Conservation (phyloP, 371 early-diverging fungal species). For the Mortierella sp. region DNA sequence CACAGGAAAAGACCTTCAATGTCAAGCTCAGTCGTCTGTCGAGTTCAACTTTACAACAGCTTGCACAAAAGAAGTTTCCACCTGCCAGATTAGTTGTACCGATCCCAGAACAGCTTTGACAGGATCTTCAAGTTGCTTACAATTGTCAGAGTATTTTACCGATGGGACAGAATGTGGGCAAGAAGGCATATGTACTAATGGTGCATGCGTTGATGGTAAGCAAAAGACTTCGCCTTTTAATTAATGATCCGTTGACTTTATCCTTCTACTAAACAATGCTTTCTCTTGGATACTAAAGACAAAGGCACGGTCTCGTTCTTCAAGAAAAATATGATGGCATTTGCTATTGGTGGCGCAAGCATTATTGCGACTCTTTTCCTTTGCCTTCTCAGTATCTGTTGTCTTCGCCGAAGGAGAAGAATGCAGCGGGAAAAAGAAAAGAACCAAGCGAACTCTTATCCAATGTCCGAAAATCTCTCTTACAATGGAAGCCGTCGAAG, state of each 20-base stretch:
- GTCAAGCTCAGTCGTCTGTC: conserved; percentile 63
- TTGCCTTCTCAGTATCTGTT: conserved; percentile 30
- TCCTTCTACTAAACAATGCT: neutral
- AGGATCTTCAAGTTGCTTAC: conserved; percentile 62
- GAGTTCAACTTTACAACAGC: conserved; percentile 61
- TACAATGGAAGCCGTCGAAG: conserved; percentile 17
- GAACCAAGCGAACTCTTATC: conserved; percentile 27
- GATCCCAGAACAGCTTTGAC: conserved; percentile 4
- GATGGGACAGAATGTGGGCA: conserved; percentile 93
- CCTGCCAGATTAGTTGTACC: conserved; percentile 34
- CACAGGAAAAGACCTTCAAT: conserved; percentile 87
- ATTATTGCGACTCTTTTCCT: conserved; percentile 12
- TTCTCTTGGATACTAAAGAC: conserved; percentile 2
- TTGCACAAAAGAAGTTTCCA: conserved; percentile 66
- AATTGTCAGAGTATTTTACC: conserved; percentile 79
- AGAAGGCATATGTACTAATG: conserved; percentile 69
- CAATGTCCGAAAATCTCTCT: conserved; percentile 33
- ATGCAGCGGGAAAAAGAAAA: conserved; percentile 10
- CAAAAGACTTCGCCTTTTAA: neutral
- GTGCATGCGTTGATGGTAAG: conserved; percentile 62
- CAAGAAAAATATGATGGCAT: conserved; percentile 16
- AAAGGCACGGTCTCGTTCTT: conserved; percentile 24
- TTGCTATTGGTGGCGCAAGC: conserved; percentile 27
- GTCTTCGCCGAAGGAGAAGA: conserved; percentile 22
- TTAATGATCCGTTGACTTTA: neutral